Evolutionary conservation across 306 rosid species (phyloP), one percentile per base, ranked within the genome.

Genomic region (Parietaria judaica): DNA sequence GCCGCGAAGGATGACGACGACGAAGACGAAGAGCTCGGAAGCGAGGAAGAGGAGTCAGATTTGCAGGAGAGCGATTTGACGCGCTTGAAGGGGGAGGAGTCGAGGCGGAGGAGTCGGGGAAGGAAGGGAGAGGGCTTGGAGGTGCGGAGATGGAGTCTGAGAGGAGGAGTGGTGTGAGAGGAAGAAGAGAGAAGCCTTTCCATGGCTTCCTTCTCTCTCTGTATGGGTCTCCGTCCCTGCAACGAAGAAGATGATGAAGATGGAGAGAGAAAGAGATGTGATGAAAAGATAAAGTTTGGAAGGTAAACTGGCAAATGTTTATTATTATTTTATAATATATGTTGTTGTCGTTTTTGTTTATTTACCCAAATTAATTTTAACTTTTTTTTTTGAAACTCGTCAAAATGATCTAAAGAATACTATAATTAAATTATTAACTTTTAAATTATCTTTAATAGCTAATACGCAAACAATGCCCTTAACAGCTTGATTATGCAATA

Each of bases 181-280:
- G 92, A 69, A 51, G 83, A 82, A 35, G 79, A 90, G 35, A 90
- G 81, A 81, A 90, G 94, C 88, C 95, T 80, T 68, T 90, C 97
- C 97, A 86, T 90, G 83, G 78, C 80, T 58, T 77, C 78, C 60
- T 56, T 60, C 49, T 68, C 68, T 64, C 51, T 38, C 63, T 51
- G 66, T 36, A 46, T 13, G 45, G n/a, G 10, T 41, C 70, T 65
- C 54, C 55, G 66, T 52, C 65, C 64, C 66, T 51, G 69, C 37
- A 61, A 37, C n/a, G 14, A 41, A 17, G 53, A 45, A 36, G 54
- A 9, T 36, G 39, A 34, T 36, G 39, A 34, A 5, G 58, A 43
- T 8, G 9, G 13, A 49, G 53, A 49, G 3, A n/a, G 13, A 5
- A n/a, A 49, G 10, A 8, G 9, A 41, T 5, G 9, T 41, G 45